Evolutionary conservation across 2,329 filamentous ascomycete species (phyloP).

Genomic region (Thyridium curvatum): DNA sequence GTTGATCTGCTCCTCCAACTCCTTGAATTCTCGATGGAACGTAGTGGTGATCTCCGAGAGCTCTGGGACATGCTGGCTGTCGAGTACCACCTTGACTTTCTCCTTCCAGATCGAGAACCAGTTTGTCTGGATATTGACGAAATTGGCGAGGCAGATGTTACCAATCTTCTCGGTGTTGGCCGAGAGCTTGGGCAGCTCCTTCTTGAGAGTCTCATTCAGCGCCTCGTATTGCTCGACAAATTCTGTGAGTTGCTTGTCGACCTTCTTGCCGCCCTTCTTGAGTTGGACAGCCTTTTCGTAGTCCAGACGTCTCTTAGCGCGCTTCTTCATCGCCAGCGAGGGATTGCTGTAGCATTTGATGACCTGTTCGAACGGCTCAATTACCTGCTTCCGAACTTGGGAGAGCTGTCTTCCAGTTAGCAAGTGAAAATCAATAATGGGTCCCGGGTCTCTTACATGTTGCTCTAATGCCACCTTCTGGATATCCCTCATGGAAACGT

Average conservation of each 20-base stretch:
- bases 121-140: constrained; percentile 74
- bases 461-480: constrained; percentile 77
- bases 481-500: constrained; percentile 79
- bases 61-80: constrained; percentile 59
- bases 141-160: constrained; percentile 74
- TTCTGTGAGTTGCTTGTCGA: constrained; percentile 79
- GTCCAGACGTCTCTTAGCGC: constrained; percentile 85
- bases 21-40: constrained; percentile 74
- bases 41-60: constrained; percentile 67
- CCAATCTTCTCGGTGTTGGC: constrained; percentile 75
- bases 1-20: constrained; percentile 65
- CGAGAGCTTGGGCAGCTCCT: constrained; percentile 83
- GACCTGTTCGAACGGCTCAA: constrained; percentile 52
- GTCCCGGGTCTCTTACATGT: constrained; percentile 52
- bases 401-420: constrained; percentile 35
- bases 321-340: constrained; percentile 86
- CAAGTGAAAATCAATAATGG: not conserved
- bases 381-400: constrained; percentile 73
- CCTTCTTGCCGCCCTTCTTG: constrained; percentile 73
- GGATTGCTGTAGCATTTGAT: constrained; percentile 64
- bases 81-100: constrained; percentile 71
- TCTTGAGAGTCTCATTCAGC: constrained; percentile 87
- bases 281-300: constrained; percentile 77
- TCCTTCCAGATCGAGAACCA: constrained; percentile 83
- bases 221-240: constrained; percentile 85